Evolutionary conservation across 2,329 filamentous ascomycete genomes (phyloP).

Genomic region (Verticillium zaregamsianum): DNA sequence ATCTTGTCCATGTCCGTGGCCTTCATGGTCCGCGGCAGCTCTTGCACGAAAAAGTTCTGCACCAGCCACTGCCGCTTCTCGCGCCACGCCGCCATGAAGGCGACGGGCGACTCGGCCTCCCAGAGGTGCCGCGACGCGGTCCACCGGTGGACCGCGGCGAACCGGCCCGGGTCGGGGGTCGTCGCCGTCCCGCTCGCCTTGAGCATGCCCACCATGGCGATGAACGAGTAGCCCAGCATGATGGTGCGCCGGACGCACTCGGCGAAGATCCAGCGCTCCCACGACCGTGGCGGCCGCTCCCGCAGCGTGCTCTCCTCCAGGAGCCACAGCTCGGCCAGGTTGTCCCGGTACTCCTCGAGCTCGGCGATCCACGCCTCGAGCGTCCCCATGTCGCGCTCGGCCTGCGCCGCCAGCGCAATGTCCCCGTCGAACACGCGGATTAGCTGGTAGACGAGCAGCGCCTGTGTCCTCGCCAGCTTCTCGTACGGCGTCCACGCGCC

Average conservation of each 20-base stretch:
- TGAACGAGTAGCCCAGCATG: slow-evolving; percentile 25
- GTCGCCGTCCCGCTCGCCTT: slow-evolving; percentile 14
- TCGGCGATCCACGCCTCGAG: slow-evolving; percentile 31
- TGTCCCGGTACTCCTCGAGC: slow-evolving; percentile 25
- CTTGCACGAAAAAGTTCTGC: slow-evolving; percentile 27
- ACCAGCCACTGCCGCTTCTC: slow-evolving; percentile 33
- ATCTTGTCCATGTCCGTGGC: slow-evolving; percentile 35
- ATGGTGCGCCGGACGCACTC: slow-evolving; percentile 36
- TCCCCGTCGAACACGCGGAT: slow-evolving; percentile 42
- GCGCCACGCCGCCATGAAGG: slow-evolving; percentile 41
- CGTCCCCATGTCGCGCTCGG: slow-evolving; percentile 31
- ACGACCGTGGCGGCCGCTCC: slow-evolving; percentile 31
- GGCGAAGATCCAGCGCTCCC: slow-evolving; percentile 41
- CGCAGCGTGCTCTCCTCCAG: slow-evolving; percentile 18
- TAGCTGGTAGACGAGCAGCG: slow-evolving; percentile 34
- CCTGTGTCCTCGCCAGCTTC: slow-evolving; percentile 39
- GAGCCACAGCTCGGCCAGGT: slow-evolving; percentile 25
- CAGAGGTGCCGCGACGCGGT: slow-evolving; percentile 39
- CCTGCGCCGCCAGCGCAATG: slow-evolving; percentile 32
- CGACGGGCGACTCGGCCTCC: slow-evolving; percentile 33
- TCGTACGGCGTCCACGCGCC: slow-evolving; percentile 21
- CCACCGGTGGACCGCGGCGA: slow-evolving; percentile 19
- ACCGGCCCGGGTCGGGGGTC: slow-evolving; percentile 10
- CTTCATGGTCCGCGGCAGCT: slow-evolving; percentile 30
- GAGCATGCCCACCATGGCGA: slow-evolving; percentile 29